Conservation (phyloP, 176 grass and related monocot genomes). For the Chrysopogon serrulatus region DNA sequence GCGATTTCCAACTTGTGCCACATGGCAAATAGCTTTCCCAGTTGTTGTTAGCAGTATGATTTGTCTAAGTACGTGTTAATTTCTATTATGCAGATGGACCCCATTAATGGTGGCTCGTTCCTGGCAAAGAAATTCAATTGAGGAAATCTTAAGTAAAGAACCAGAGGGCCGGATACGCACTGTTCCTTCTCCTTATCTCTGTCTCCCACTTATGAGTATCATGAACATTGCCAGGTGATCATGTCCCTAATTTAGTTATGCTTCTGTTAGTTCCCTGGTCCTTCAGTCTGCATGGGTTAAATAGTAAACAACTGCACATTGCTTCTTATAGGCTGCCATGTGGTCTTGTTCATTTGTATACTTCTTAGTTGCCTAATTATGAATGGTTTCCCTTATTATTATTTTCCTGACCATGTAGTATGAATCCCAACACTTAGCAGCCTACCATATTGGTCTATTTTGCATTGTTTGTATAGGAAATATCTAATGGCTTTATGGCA, state of each 20-base stretch:
- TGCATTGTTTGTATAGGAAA: not conserved
- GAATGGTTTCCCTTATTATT: not conserved
- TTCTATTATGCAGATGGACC: slow-evolving; percentile 59
- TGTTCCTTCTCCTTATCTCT: slow-evolving; percentile 79
- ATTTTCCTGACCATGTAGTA: not conserved
- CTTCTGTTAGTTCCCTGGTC: not conserved
- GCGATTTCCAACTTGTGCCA: slow-evolving; percentile 11
- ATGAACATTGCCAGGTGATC: slow-evolving; percentile 87
- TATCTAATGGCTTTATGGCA: not conserved
- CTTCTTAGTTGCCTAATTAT: not conserved
- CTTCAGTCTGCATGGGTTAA: not conserved
- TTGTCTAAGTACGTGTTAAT: slow-evolving; percentile 4
- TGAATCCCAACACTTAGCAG: not conserved
- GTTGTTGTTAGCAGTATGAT: slow-evolving; percentile 6
- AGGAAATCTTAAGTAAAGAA: slow-evolving; percentile 66
- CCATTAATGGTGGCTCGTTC: slow-evolving; percentile 78
- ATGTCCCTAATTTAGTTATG: not conserved
- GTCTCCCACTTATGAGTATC: slow-evolving; percentile 91
- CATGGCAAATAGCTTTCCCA: slow-evolving; percentile 1
- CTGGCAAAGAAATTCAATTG: slow-evolving; percentile 81
- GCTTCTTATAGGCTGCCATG: not conserved
- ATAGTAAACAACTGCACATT: not conserved
- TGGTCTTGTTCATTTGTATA: not conserved
- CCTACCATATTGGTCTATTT: not conserved
- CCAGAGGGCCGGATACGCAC: slow-evolving; percentile 31